A percentile compares a stretch with the other conserved stretches of the same genome.
These are phyloP conservation scores for Raphanus sativus DNA, from an alignment of 345 rosid species.

Conservation along the genomic window DNA sequence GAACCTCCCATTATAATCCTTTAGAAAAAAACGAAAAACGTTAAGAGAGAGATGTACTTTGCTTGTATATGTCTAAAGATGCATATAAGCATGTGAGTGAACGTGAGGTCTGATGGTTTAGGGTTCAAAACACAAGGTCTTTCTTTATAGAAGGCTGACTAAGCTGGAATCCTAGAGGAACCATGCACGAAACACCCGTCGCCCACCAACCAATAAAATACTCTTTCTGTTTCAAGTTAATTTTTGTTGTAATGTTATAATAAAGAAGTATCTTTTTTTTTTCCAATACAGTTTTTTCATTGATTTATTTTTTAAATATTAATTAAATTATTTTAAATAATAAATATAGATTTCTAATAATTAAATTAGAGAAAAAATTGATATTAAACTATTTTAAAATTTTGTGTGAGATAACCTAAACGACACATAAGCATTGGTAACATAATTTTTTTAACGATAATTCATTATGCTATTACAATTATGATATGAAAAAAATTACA, in stretches of 20 bases:
- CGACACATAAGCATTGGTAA: neutral
- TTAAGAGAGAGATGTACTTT: slow-evolving; percentile 8
- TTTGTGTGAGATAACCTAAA: no score
- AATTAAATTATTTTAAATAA: no score
- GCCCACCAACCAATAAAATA: slow-evolving; percentile 17
- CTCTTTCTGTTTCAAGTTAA: neutral
- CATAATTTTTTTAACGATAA: no score
- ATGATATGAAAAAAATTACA: no score
- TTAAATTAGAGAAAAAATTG: neutral
- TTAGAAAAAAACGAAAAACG: neutral
- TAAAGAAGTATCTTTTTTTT: no score
- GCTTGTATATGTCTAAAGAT: slow-evolving; percentile 24
- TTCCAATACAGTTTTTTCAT: neutral
- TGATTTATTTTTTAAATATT: neutral
- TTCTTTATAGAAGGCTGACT: slow-evolving; percentile 26
- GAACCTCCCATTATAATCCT: slow-evolving; percentile 33
- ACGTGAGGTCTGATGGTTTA: slow-evolving; percentile 39
- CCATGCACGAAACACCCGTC: slow-evolving; percentile 37
- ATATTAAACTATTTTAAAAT: no score
- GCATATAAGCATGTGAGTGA: slow-evolving; percentile 23
- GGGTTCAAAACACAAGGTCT: slow-evolving; percentile 32
- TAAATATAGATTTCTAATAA: neutral
- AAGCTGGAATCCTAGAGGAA: slow-evolving; percentile 34
- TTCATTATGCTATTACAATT: no score
- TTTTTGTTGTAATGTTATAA: neutral